These are phyloP conservation scores for Sarocladiaceae sp. DNA, from an alignment of 2,329 filamentous ascomycete genomes.

Conservation along the genomic window DNA sequence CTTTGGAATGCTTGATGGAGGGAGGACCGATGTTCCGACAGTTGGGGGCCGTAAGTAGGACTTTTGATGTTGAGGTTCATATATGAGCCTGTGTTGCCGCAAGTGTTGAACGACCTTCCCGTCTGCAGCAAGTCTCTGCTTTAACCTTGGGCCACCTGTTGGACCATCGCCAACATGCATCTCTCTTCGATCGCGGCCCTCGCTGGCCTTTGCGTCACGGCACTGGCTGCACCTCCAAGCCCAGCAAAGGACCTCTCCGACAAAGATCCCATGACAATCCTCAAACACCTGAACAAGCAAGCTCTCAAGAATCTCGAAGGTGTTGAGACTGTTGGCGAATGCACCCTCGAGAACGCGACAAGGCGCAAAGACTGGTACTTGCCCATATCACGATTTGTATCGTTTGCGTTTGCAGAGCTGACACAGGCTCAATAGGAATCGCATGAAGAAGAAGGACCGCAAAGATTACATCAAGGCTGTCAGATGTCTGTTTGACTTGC, in stretches of 20 bases:
- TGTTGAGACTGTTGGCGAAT: not conserved
- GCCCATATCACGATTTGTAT: not conserved
- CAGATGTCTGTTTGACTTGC: constrained; percentile 18
- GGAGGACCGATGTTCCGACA: not conserved
- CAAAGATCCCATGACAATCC: not conserved
- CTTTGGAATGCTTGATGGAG: not conserved
- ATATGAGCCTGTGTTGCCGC: no score
- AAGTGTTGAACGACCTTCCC: no score
- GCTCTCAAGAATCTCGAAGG: not conserved
- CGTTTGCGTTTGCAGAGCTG: not conserved
- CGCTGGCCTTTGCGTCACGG: constrained; percentile 12
- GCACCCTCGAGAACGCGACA: not conserved
- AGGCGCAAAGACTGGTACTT: constrained; percentile 5
- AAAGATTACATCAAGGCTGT: constrained; percentile 22
- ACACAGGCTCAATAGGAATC: not conserved
- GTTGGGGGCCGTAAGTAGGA: not conserved
- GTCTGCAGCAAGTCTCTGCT: no score
- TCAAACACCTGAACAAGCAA: not conserved
- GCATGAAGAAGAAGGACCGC: constrained; percentile 11
- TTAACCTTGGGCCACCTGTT: no score
- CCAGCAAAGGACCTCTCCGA: not conserved
- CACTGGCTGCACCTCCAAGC: constrained; percentile 12
- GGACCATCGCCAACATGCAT: not conserved
- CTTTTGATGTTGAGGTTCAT: no score
- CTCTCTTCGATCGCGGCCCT: constrained; percentile 11